These are phyloP conservation scores for Globisporangium megalacanthum DNA, from an alignment of 352 stramenopile genomes.

Conservation along the genomic window DNA sequence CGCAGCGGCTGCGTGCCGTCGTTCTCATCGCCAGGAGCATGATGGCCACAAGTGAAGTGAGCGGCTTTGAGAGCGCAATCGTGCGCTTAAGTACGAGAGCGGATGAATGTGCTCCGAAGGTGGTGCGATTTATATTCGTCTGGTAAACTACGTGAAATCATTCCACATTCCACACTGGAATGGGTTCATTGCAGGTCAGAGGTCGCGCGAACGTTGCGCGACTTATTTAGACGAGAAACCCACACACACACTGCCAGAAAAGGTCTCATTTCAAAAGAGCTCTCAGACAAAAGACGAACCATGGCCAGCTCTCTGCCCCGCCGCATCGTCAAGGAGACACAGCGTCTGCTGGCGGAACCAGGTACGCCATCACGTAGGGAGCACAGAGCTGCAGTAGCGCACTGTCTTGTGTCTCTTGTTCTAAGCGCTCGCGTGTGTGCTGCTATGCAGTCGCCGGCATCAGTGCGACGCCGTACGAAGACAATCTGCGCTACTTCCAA, in stretches of 20 bases:
- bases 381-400: too few relatives aligned
- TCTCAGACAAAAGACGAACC: neutral
- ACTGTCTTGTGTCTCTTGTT: too few relatives aligned
- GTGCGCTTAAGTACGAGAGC: neutral
- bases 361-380: slow-evolving; percentile 23
- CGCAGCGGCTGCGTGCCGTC: too few relatives aligned
- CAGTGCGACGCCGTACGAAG: slow-evolving; percentile 94
- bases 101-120: neutral
- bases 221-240: neutral
- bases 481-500: slow-evolving; percentile 98
- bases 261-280: neutral
- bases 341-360: slow-evolving; percentile 93
- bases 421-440: neutral
- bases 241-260: too few relatives aligned
- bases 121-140: neutral
- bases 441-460: slow-evolving; percentile 86
- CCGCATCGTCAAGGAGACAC: slow-evolving; percentile 91
- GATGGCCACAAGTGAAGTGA: too few relatives aligned
- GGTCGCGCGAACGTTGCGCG: neutral
- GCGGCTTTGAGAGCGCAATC: too few relatives aligned
- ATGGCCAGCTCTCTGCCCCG: slow-evolving; percentile 64
- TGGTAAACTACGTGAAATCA: too few relatives aligned
- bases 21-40: too few relatives aligned
- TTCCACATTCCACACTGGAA: neutral
- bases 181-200: too few relatives aligned